A percentile compares a stretch with the other conserved stretches of the same genome.
Conservation (phyloP, 352 stramenopile genomes). For the Nothophytophthora sp. region DNA sequence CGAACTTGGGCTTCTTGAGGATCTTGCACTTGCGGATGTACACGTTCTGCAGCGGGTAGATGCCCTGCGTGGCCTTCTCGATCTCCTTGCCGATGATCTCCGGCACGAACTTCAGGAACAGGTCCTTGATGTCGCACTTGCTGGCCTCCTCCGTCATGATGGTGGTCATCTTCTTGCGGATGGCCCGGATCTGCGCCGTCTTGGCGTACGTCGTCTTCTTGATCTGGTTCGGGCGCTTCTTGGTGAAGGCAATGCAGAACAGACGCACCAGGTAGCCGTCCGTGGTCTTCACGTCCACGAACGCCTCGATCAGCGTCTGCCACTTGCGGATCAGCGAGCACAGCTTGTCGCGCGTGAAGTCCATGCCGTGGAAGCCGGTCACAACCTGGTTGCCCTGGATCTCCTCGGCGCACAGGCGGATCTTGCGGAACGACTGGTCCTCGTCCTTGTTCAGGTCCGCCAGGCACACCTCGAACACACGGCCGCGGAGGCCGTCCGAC, state of each 20-base stretch:
- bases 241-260: conserved; percentile 99
- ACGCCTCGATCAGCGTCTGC: conserved; percentile 99
- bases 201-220: conserved; percentile 99
- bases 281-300: conserved; percentile 99
- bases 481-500: conserved; percentile 97
- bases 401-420: conserved; percentile 99
- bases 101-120: conserved; percentile 99
- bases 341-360: conserved; percentile 98
- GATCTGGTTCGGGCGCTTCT: conserved; percentile 98
- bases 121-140: conserved; percentile 99
- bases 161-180: conserved; percentile 99
- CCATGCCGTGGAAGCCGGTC: conserved; percentile 93
- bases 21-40: conserved; percentile 99
- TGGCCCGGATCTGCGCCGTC: conserved; percentile 95
- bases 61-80: conserved; percentile 95
- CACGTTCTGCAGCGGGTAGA: conserved; percentile 99
- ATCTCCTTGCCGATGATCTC: conserved; percentile 99
- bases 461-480: conserved; percentile 99
- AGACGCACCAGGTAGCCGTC: conserved; percentile 99
- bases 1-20: conserved; percentile 99
- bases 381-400: conserved; percentile 92
- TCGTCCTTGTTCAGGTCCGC: conserved; percentile 99
- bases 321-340: conserved; percentile 99
- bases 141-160: conserved; percentile 98
- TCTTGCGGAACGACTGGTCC: conserved; percentile 98